Percentiles rank a stretch among this genome's conserved stretches.
phyloP scores from a whole-genome alignment of 768 basidiomycete genomes.

The Tulasnella sp. region DNA sequence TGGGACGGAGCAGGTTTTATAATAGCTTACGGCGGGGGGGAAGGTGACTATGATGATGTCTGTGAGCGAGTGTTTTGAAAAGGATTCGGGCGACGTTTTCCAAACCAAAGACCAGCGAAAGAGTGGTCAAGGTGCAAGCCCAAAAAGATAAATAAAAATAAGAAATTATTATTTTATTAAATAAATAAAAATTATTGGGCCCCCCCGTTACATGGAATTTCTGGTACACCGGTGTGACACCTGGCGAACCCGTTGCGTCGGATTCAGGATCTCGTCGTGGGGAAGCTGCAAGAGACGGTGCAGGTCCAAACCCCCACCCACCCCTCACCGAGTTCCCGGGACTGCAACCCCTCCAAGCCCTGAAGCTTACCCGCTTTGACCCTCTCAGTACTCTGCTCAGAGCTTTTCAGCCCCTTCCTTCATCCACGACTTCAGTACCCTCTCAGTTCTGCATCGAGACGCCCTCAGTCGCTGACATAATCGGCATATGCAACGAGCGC shows the following conservation, averaged over 20 bases:
- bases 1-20: not conserved
- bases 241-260: not conserved
- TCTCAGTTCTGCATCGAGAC: not conserved
- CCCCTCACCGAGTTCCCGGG: not conserved
- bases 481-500: not conserved
- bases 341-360: constrained; percentile 2
- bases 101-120: not conserved
- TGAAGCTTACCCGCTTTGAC: not conserved
- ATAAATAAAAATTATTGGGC: not conserved
- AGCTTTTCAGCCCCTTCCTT: not conserved
- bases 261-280: not conserved
- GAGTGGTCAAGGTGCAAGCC: not conserved
- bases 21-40: not conserved
- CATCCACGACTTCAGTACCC: not conserved
- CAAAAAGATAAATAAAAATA: not conserved
- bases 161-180: not conserved
- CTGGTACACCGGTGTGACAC: not conserved
- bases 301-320: not conserved
- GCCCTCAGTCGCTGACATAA: not conserved
- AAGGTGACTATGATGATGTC: constrained; percentile 1
- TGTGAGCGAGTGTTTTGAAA: constrained; percentile 11
- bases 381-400: not conserved
- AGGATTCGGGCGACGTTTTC: not conserved
- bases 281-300: not conserved
- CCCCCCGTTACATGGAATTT: not conserved